Evolutionary conservation across 2,329 filamentous ascomycete genomes (phyloP).

Genomic region (Mycosphaerelloides madeirae): DNA sequence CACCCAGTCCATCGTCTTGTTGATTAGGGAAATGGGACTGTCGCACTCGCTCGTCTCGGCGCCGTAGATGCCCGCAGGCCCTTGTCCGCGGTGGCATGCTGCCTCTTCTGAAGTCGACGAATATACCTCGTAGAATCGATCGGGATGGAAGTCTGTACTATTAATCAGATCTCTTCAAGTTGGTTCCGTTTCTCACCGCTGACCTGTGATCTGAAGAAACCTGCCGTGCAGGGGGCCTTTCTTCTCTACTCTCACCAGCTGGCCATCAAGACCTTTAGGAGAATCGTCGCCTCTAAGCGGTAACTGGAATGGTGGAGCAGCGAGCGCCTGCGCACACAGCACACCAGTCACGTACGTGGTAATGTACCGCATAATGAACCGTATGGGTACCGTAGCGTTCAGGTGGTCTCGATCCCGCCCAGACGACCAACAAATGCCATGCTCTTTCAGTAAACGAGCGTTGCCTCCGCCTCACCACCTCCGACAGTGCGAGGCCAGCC

Average conservation of each 20-base stretch:
- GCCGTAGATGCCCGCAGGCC: constrained; percentile 74
- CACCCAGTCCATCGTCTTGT: constrained; percentile 90
- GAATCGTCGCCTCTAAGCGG: constrained; percentile 6
- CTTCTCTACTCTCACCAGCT: constrained; percentile 7
- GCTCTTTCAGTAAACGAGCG: neutral
- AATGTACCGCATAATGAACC: neutral
- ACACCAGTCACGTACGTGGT: constrained; percentile 3
- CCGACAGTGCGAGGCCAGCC: neutral
- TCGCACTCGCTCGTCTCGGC: constrained; percentile 87
- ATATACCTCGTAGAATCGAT: constrained; percentile 77
- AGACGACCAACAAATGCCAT: no score
- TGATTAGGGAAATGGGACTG: constrained; percentile 70
- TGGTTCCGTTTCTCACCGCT: constrained; percentile 22
- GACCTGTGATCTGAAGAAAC: constrained; percentile 88
- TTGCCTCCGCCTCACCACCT: neutral
- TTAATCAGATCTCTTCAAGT: neutral
- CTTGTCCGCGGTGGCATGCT: constrained; percentile 75
- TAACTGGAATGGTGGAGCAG: constrained; percentile 17
- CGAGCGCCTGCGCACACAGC: constrained; percentile 11
- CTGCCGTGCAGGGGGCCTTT: constrained; percentile 50
- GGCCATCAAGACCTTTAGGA: neutral
- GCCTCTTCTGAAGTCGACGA: constrained; percentile 63
- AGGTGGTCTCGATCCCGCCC: neutral
- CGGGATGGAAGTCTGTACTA: constrained; percentile 77
- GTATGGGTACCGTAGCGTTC: neutral